phyloP scores from a whole-genome alignment of 345 rosid species.

The Gossypium sturtianum region DNA sequence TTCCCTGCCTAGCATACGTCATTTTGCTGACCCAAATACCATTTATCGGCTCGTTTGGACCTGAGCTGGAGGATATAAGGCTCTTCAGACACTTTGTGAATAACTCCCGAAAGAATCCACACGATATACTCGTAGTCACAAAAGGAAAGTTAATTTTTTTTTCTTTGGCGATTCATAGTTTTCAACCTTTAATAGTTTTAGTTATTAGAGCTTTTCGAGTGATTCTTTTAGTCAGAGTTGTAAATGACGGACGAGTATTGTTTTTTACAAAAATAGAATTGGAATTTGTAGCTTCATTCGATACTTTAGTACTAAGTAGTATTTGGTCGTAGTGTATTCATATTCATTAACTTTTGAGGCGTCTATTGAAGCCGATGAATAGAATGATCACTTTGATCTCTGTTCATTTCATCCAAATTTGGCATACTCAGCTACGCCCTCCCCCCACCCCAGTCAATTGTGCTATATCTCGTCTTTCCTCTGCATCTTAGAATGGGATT shows the following conservation, averaged over 20 bases:
- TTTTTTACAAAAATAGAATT: neutral
- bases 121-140: neutral
- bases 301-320: neutral
- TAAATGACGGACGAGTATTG: neutral
- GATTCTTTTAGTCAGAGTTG: neutral
- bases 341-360: no score
- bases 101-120: neutral
- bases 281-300: neutral
- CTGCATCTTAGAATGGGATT: constrained; percentile 55
- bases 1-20: neutral
- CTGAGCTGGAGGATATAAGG: neutral
- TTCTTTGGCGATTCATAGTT: neutral
- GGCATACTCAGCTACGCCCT: no score
- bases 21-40: constrained; percentile 21
- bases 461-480: constrained; percentile 51
- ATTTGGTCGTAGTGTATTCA: no score
- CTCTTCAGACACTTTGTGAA: neutral
- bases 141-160: neutral
- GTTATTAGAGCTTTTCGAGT: neutral
- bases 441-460: no score
- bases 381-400: no score
- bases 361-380: no score
- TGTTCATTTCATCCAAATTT: no score
- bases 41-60: constrained; percentile 20
- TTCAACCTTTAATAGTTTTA: neutral